Evolutionary conservation across 192 early-diverging fungal genomes (phyloP), one percentile per base, ranked within the genome.

Genomic region (Lobosporangium transversale): DNA sequence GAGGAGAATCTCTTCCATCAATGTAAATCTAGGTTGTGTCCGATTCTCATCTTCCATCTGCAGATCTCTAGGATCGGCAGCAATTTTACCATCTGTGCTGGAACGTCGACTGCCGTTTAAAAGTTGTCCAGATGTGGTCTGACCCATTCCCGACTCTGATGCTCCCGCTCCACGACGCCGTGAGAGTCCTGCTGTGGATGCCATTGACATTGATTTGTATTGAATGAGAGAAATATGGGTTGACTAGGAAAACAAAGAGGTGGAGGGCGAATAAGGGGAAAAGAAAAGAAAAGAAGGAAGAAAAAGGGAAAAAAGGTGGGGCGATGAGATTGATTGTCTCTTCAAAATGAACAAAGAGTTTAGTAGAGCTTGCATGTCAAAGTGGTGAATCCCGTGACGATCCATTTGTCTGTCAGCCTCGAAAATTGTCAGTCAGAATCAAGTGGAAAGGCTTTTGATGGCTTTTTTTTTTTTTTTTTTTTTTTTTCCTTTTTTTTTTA

Each of bases 1-100:
- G 54, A 99, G 83, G 51, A 99, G 75, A 21, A 97, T 90, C 69
- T 99, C 96, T 66, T 99, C 97, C 89, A 99, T 90, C 32, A 99
- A 80, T 20, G 96, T 99, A 52, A 99, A 81, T 79, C 87, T 81
- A 6, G 92, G 92, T 32, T 83, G 76, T 36, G 80, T 81, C 60
- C 86, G 82, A 57, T 85, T 79, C 62, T 80, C 70, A 44, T 85
- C 81, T 50, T 88, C 87, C 62, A 76, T 76, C 53, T 83, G 78
- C 31, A 81, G 31, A 58, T 88, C 87, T 32, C 84, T 78, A 53
- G 87, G 87, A 73, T 88, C 87, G 45, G 73, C 81, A 10, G 82
- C 87, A 54, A 88, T 68, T 58, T 82, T 86, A 53, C 45, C 65
- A 27, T 71, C 75, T 59, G 52, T 73, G 33, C 68, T 71, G 18